Evolutionary conservation across 2,329 filamentous ascomycete genomes (phyloP), one percentile per base, ranked within the genome.

Genomic region (Thermothelomyces thermophilus): DNA sequence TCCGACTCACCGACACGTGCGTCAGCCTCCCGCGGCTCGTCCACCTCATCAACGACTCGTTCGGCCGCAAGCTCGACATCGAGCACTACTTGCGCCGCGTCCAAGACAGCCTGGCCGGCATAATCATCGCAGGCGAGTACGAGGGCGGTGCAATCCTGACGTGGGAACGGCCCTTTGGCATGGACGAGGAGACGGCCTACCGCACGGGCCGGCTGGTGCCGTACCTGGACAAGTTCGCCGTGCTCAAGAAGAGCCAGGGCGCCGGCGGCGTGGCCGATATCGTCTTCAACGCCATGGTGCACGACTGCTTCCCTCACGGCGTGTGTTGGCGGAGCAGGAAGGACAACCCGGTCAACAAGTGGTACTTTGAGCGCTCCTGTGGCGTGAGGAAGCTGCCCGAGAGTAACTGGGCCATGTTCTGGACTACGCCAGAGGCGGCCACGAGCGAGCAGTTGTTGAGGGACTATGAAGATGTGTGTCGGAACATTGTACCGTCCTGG

Each of bases 321-420:
- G 87, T 97, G 1, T 94, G 90, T 63, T 98, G 93, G 93, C 77
- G 90, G 50, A 94, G 87, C 64, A 76, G 93, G 45, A 86, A 85
- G 62, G 82, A 90, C 64, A 97, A 98, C 63, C 91, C 90, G 0
- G 93, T 98, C 4, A 98, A 98, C 64, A 96, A 96, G 65, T 98
- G 93, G 93, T 98, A 98, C 66, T 96, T 97, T 69, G 93, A 98
- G 69, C 77, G 93, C 41, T 88, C 87, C 2, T 73, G 79, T 41
- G 93, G 93, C 0, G 90, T 84, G 2, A 86, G 84, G 76, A 93
- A 94, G 69, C 70, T 98, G 33, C 75, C 78, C 0, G 82, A 79
- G n/a, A 87, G 80, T 40, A 84, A 90, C 59, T 98, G 93, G 93
- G 89, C 90, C 3, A 96, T 97, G 90, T 98, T 98, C 63, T 98